Conservation (phyloP, 2,329 filamentous ascomycete genomes). For the Dactylellina haptotyla region DNA sequence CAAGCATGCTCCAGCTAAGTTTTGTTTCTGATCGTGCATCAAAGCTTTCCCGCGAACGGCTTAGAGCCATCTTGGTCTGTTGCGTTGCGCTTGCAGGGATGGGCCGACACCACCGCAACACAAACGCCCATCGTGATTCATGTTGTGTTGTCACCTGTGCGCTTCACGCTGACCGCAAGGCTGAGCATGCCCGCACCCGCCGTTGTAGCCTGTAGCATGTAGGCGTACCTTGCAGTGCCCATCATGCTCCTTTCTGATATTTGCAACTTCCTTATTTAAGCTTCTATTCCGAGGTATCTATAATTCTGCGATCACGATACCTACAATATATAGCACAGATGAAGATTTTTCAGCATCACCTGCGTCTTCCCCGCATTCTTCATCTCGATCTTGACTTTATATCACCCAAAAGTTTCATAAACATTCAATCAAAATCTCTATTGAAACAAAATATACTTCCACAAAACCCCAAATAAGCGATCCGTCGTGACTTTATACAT, state of each 20-base stretch:
- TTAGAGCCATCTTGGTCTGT: conserved; percentile 9
- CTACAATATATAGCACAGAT: background rate
- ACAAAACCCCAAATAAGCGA: background rate
- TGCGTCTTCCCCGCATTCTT: background rate
- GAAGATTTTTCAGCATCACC: conserved; percentile 1
- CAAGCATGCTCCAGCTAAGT: background rate
- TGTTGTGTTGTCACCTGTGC: too few species aligned
- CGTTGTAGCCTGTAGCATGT: too few species aligned
- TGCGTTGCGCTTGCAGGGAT: conserved; percentile 18
- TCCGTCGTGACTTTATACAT: background rate
- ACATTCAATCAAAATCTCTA: background rate
- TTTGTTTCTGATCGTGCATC: too few species aligned
- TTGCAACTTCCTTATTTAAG: too few species aligned
- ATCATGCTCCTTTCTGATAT: too few species aligned
- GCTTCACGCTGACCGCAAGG: background rate
- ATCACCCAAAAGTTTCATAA: background rate
- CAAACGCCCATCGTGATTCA: too few species aligned
- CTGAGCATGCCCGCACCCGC: background rate
- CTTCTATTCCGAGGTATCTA: background rate
- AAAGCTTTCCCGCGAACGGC: conserved; percentile 35
- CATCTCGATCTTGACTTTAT: conserved; percentile 1
- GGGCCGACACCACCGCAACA: background rate
- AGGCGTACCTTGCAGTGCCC: too few species aligned
- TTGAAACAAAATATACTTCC: background rate
- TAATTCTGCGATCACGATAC: background rate